These are phyloP conservation scores for Aspergillus saccharolyticus DNA, from an alignment of 495 filamentous ascomycete genomes.

Conservation along the genomic window DNA sequence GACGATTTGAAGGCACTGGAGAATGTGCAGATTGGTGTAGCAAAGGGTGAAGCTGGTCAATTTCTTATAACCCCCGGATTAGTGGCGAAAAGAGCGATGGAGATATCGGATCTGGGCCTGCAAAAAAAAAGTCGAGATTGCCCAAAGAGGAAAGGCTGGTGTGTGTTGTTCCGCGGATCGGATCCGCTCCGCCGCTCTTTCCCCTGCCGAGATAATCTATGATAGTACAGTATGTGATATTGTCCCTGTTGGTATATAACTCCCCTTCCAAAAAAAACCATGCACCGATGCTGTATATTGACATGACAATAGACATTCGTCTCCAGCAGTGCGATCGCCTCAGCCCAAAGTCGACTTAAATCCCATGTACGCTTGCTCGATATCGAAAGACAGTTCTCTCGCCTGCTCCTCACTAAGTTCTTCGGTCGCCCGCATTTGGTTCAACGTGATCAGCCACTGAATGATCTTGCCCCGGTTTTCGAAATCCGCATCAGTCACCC, in stretches of 20 bases:
- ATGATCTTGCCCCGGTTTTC: conserved; percentile 94
- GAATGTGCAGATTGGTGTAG: background rate
- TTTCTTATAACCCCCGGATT: conserved; percentile 10
- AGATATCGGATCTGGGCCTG: conserved; percentile 13
- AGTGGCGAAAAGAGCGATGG: conserved; percentile 19
- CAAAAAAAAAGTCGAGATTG: conserved; percentile 30
- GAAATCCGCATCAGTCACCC: conserved; percentile 89
- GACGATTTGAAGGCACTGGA: conserved; percentile 3
- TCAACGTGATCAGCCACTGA: conserved; percentile 93
- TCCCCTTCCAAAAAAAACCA: conserved; percentile 12
- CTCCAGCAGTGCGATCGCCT: background rate
- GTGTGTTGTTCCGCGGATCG: conserved; percentile 30
- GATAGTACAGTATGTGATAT: background rate
- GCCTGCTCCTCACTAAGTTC: conserved; percentile 84
- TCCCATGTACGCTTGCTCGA: conserved; percentile 84
- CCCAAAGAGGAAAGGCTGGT: conserved; percentile 39
- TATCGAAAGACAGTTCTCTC: conserved; percentile 80
- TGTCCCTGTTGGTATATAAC: conserved; percentile 15
- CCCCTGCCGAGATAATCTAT: conserved; percentile 7
- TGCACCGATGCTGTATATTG: background rate
- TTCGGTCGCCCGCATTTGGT: conserved; percentile 94
- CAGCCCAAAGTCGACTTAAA: conserved; percentile 70
- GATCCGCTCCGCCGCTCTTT: conserved; percentile 13
- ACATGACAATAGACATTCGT: conserved; percentile 5
- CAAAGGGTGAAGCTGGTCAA: background rate